Percentiles rank a stretch among this genome's conserved stretches.
phyloP scores from a whole-genome alignment of 768 basidiomycete genomes.

The Boletus eberwhitei region DNA sequence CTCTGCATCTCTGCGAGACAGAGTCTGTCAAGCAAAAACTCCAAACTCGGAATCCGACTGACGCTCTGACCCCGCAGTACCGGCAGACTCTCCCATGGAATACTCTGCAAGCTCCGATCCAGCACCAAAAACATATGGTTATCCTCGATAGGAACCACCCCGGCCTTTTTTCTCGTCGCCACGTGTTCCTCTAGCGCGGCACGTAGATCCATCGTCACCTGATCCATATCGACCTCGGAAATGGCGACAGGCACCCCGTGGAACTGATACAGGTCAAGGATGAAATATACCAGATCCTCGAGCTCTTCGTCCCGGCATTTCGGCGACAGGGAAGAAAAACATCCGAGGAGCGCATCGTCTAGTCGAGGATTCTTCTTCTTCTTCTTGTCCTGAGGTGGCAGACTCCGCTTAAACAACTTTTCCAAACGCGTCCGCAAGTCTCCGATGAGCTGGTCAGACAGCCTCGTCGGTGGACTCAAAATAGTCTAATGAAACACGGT shows the following conservation, averaged over 20 bases:
- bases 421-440: conserved; percentile 70
- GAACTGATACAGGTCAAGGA: conserved; percentile 92
- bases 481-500: conserved; percentile 45
- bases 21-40: conserved; percentile 85
- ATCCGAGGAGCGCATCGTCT: conserved; percentile 75
- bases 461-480: conserved; percentile 45
- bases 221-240: conserved; percentile 88
- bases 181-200: conserved; percentile 70
- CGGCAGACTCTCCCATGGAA: conserved; percentile 97
- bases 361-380: conserved; percentile 57
- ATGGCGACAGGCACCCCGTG: conserved; percentile 85
- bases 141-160: conserved; percentile 37
- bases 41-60: conserved; percentile 87
- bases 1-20: conserved; percentile 52
- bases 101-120: conserved; percentile 82
- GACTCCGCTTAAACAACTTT: conserved; percentile 66
- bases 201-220: conserved; percentile 85
- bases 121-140: conserved; percentile 85
- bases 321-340: conserved; percentile 80
- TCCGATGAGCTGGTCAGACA: conserved; percentile 44
- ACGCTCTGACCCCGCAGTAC: conserved; percentile 79
- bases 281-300: conserved; percentile 91
- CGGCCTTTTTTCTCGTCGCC: conserved; percentile 33
- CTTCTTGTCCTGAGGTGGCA: conserved; percentile 56
- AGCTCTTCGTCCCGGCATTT: conserved; percentile 89